Evolutionary conservation across 2,329 filamentous ascomycete species (phyloP).

Genomic region (Epichloe gansuensis): DNA sequence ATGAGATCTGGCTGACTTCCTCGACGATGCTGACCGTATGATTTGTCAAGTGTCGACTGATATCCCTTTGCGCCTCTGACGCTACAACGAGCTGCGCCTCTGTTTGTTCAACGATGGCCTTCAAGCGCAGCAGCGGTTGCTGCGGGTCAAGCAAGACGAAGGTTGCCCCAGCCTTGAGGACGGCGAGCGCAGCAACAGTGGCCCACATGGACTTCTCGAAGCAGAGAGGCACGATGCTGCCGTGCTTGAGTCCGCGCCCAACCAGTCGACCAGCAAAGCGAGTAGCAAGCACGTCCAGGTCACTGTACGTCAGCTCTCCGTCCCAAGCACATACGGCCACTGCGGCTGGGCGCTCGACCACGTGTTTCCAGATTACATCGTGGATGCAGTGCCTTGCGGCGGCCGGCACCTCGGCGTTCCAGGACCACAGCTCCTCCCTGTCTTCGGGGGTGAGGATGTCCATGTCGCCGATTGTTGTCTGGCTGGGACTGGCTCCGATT

Average conservation of each 20-base stretch:
- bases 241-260: not conserved
- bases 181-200: constrained; percentile 12
- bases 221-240: constrained; percentile 12
- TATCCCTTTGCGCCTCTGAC: not conserved
- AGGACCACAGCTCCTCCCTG: not conserved
- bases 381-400: not conserved
- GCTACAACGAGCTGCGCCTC: constrained; percentile 3
- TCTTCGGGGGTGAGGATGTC: not conserved
- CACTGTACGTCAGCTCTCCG: constrained; percentile 27
- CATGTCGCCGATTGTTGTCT: not conserved
- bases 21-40: not conserved
- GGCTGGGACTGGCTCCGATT: not conserved
- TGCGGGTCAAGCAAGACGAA: constrained; percentile 15
- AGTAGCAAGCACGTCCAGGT: constrained; percentile 14
- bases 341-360: not conserved
- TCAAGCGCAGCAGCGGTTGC: constrained; percentile 8
- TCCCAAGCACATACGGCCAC: constrained; percentile 12
- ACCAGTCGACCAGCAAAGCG: constrained; percentile 8
- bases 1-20: not conserved
- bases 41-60: not conserved
- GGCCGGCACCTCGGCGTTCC: not conserved
- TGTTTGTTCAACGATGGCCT: constrained; percentile 6
- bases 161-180: constrained; percentile 15
- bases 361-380: not conserved
- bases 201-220: constrained; percentile 16